Base-by-base conservation (phyloP, 305 asterid genomes). In the Petunia hybrid region DNA sequence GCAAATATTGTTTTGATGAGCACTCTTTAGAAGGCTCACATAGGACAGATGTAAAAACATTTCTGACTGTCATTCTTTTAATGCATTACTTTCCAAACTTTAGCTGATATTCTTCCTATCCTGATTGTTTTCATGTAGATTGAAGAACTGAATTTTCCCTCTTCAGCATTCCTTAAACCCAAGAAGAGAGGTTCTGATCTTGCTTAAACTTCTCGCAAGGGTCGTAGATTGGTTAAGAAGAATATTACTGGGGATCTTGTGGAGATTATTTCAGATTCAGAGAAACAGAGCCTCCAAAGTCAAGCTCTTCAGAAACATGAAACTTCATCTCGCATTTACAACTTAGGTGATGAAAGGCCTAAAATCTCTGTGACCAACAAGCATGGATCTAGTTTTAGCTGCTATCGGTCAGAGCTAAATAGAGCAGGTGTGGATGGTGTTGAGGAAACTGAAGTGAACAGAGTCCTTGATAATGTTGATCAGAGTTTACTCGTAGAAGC, bases 201-300 rank as follows among this genome's bases (percentile, higher is more conserved):
- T 68, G 78, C 87, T 78, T 89, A 84, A 84, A 64, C 85, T 74
- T 89, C 83, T 80, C 38, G 73, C 77, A 87, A 81, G 84, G 81
- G 89, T 73, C 89, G 88, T 81, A 88, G 89, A 85, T 88, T 91
- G 83, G 93, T 87, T 82, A 92, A 90, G 83, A 91, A 85, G 85
- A 89, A 85, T 4, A 71, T 5, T 68, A 78, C 46, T 81, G 43
- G 67, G 85, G 89, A 83, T 55, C 84, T 82, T 77, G 83, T 82
- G 81, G 80, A 83, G 51, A 82, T 83, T 83, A 76, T 80, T 77
- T 84, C 87, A 68, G 87, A 88, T 81, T 78, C 87, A 60, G 92
- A 82, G 78, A 82, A 88, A 76, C 86, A 74, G 39, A 51, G 45
- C 5, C 74, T 75, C 64, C 88, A 56, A 38, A 83, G 53, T 46